Evolutionary conservation across 129 eudicot genomes (phyloP), one percentile per base, ranked within the genome.

Genomic region (Lonicera japonica): DNA sequence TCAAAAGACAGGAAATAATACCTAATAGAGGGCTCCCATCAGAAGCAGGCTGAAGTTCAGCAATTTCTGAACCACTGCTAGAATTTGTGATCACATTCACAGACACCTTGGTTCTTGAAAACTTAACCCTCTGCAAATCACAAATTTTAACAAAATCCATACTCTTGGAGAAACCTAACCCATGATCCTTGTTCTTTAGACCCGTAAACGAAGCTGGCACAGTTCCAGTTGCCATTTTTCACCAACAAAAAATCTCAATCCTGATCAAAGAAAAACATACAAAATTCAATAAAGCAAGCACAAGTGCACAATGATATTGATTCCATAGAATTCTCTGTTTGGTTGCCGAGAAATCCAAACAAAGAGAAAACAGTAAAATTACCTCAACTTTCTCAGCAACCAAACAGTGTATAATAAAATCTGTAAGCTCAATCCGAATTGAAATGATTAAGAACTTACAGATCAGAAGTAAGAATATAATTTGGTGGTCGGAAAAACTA

Each of bases 1-100:
- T 61, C 25, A 14, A 67, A 55, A 63, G 12, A 67, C 11, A 24
- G 41, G 12, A 53, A 40, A 39, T 25, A 22, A 60, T 84, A 92
- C 99, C 99, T 77, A 92, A 83, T 10, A 92, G 82, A 46, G 82
- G 87, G 71, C 99, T 92, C 64, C 99, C 96, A 58, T 82, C 95
- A 23, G 96, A 92, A 68, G 96, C 99, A 64, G 96, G 91, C 55
- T 77, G 81, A 46, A 92, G 84, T 64, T 87, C 91, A 14, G 79
- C 96, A 70, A 80, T 82, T 55, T 92, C 96, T 13, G 88, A 83
- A 75, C 95, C 86, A 25, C 82, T 74, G 59, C 72, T 80, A 16
- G 96, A 88, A 65, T 74, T 88, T 61, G 78, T 80, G 41, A 87
- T 66, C 50, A 85, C 76, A 0, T 29, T 29, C 58, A 85, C 76